Base-by-base conservation (phyloP, 352 stramenopile genomes). In the Thalassiosira hispida region DNA sequence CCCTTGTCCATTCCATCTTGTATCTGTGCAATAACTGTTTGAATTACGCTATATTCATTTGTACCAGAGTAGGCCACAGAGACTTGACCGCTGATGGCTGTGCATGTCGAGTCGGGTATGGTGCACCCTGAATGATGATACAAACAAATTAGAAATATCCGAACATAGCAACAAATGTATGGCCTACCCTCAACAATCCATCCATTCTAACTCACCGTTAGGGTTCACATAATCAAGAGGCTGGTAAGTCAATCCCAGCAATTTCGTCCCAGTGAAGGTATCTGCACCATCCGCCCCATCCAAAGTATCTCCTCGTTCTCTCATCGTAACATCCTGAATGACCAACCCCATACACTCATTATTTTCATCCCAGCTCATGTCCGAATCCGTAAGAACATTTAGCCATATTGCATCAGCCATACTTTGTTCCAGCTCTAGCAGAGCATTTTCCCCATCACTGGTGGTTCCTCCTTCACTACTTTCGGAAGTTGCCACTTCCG, bases 151-250 rank as follows among this genome's bases (percentile, higher is more conserved):
- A 29, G 3, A 8, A 57, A 27, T n/a, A n/a, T n/a, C n/a, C n/a
- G n/a, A n/a, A n/a, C n/a, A n/a, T n/a, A n/a, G n/a, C n/a, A n/a
- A n/a, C 29, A 61, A 42, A n/a, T n/a, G n/a, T n/a, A n/a, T n/a
- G n/a, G n/a, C n/a, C 16, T 29, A 57, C 9, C 23, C 49, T 44
- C 23, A 11, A 40, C 3, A 52, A 51, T 18, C 8, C 23, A 73
- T 31, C 18, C 33, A n/a, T 9, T 18, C 11, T 55, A 40, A 55
- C 70, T 61, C 25, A 75, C 67, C 75, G 49, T 63, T 42, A 38
- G 33, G 14, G 52, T 78, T 75, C 2, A 83, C 46, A 60, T 55
- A 60, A 70, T 83, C 75, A 5, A 73, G 11, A 62, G 75, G 75
- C 47, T 67, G 33, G 35, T 61, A 22, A n/a, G 27, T 73, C 40